These are phyloP conservation scores for Eryngium alpinum DNA, from an alignment of 140 eudicot species.

Conservation along the genomic window DNA sequence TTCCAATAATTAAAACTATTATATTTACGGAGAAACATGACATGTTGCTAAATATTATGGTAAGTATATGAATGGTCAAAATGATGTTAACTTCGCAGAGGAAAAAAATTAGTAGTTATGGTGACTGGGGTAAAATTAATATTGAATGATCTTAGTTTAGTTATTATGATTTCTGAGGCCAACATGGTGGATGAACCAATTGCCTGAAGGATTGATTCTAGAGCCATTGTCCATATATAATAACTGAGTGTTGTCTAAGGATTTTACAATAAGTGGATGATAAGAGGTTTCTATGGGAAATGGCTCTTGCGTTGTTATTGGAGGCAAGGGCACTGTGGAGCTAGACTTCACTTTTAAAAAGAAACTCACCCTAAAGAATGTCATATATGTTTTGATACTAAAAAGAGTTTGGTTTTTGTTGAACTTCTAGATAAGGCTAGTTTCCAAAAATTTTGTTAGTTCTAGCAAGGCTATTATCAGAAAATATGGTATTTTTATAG, in stretches of 20 bases:
- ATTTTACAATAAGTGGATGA: neutral
- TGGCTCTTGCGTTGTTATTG: neutral
- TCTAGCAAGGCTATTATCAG: neutral
- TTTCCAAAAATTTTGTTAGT: neutral
- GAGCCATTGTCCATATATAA: slow-evolving; percentile 14
- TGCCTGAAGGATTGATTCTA: slow-evolving; percentile 14
- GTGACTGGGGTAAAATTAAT: neutral
- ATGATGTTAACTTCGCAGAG: neutral
- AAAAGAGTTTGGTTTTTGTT: neutral
- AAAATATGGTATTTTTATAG: neutral
- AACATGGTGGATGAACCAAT: neutral
- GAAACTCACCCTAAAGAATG: neutral
- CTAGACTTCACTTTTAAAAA: slow-evolving; percentile 12
- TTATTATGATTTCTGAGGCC: neutral
- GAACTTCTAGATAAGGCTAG: neutral
- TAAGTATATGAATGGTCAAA: neutral
- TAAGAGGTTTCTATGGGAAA: slow-evolving; percentile 7
- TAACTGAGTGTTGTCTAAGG: neutral
- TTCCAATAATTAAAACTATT: neutral
- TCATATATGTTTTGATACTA: neutral
- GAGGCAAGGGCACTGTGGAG: slow-evolving; percentile 10
- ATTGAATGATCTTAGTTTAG: no score
- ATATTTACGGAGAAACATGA: no score
- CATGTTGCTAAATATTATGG: no score
- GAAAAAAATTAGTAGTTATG: neutral